Conservation (phyloP, 768 basidiomycete genomes). For the Termitomyces sp. region DNA sequence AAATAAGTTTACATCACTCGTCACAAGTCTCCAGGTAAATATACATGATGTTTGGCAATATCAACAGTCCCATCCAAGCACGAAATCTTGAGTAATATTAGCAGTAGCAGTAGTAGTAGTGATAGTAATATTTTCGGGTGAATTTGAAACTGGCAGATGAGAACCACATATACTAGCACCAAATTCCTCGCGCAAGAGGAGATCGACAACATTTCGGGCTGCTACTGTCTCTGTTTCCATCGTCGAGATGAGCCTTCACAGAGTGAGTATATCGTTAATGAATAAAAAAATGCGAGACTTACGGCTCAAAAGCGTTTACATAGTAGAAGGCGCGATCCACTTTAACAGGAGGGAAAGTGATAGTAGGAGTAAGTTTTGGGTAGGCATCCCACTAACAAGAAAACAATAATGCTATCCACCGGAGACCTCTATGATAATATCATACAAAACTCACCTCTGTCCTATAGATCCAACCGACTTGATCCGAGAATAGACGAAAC, state of each 20-base stretch:
- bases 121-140: slow-evolving; percentile 4
- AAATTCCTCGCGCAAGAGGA: slow-evolving; percentile 72
- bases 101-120: background rate
- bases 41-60: background rate
- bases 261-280: background rate
- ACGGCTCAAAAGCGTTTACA: slow-evolving; percentile 90
- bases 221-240: slow-evolving; percentile 94
- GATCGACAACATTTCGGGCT: slow-evolving; percentile 77
- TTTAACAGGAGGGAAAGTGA: slow-evolving; percentile 70
- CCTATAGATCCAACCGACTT: slow-evolving; percentile 76
- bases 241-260: slow-evolving; percentile 69
- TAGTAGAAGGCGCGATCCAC: slow-evolving; percentile 82
- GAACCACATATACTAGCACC: slow-evolving; percentile 63
- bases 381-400: slow-evolving; percentile 70
- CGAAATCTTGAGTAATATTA: slow-evolving; percentile 32
- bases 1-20: slow-evolving; percentile 2
- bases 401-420: background rate
- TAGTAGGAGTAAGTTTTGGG: slow-evolving; percentile 64
- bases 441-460: slow-evolving; percentile 53
- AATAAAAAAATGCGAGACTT: slow-evolving; percentile 25
- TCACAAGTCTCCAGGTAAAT: background rate
- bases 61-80: slow-evolving; percentile 78
- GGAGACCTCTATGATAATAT: background rate
- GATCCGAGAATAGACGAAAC: slow-evolving; percentile 51
- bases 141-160: slow-evolving; percentile 20